Conservation (phyloP, 805 yeast species). For the Starmerella stigmatis region DNA sequence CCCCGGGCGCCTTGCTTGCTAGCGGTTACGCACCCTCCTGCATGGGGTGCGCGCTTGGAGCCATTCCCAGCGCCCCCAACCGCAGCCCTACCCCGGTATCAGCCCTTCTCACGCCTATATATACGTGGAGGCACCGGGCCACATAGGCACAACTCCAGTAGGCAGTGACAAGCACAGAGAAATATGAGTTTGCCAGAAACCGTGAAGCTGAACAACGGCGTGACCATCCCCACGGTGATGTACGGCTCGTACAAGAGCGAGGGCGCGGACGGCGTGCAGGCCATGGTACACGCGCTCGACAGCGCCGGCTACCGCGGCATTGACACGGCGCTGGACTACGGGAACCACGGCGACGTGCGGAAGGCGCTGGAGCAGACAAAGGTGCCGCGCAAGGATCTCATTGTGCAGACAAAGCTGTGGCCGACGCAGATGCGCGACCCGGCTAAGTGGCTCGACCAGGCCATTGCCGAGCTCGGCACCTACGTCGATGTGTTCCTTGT, state of each 20-base stretch:
- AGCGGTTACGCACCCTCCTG: too few species aligned
- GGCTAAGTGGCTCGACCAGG: constrained; percentile 43
- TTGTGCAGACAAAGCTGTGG: constrained; percentile 58
- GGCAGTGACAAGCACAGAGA: too few species aligned
- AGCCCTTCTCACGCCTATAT: too few species aligned
- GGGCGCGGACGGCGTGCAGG: constrained; percentile 42
- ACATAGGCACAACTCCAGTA: too few species aligned
- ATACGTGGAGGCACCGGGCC: too few species aligned
- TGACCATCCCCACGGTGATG: constrained; percentile 53
- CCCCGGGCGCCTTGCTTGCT: too few species aligned
- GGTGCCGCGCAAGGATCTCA: constrained; percentile 52
- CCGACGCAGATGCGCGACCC: constrained; percentile 35
- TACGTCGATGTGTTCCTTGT: constrained; percentile 69
- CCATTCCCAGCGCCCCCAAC: too few species aligned
- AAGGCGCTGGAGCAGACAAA: constrained; percentile 31
- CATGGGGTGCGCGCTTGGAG: too few species aligned
- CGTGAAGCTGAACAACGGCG: constrained; percentile 45
- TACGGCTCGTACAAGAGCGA: constrained; percentile 65
- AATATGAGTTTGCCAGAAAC: constrained; percentile 6
- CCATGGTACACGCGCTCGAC: constrained; percentile 49
- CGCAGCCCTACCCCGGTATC: too few species aligned
- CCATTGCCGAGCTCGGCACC: constrained; percentile 54
- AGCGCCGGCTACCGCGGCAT: constrained; percentile 61
- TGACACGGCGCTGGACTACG: constrained; percentile 63
- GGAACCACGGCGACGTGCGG: constrained; percentile 58